Evolutionary conservation across 345 rosid species (phyloP), one percentile per base, ranked within the genome.

Genomic region (Salix suchowensis): DNA sequence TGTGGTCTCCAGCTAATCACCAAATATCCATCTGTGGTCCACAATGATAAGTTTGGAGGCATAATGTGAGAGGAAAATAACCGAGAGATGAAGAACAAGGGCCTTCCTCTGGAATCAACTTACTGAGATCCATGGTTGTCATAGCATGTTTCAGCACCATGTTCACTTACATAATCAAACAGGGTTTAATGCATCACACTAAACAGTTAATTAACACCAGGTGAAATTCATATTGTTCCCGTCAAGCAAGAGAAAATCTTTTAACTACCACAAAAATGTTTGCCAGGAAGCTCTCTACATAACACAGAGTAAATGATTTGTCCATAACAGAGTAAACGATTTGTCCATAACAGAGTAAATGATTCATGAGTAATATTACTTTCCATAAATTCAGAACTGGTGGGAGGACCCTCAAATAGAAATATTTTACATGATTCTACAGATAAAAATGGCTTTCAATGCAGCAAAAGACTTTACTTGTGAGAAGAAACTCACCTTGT

Each of bases 401-500:
- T 19, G 48, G 3, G 14, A 13, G 8, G 3, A 2, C 42, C 64
- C 32, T 71, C 74, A 30, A 6, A 32, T 32, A 46, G 24, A 54
- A 28, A 73, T 16, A n/a, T 61, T 60, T 39, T 4, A 24, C 34
- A 65, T 65, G 15, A 67, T 34, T 19, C n/a, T 50, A 32, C 7
- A 19, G 48, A 67, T 15, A 23, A 15, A 70, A 21, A 18, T 23
- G 37, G 50, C 32, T 21, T 52, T 5, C 21, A 32, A 34, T 6
- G 60, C 15, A 74, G 67, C 32, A 48, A 71, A 67, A 42, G 12
- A 68, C 74, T 64, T 37, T 11, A 55, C 48, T 13, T 23, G 13
- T 5, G 70, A 67, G 72, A 65, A 37, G 44, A 77, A 75, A 74
- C 85, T 76, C 72, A 95, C 98, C 97, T 89, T 93, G 68, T 79